These are phyloP conservation scores for Ambrosia trifida DNA, from an alignment of 129 eudicot genomes.

Conservation along the genomic window DNA sequence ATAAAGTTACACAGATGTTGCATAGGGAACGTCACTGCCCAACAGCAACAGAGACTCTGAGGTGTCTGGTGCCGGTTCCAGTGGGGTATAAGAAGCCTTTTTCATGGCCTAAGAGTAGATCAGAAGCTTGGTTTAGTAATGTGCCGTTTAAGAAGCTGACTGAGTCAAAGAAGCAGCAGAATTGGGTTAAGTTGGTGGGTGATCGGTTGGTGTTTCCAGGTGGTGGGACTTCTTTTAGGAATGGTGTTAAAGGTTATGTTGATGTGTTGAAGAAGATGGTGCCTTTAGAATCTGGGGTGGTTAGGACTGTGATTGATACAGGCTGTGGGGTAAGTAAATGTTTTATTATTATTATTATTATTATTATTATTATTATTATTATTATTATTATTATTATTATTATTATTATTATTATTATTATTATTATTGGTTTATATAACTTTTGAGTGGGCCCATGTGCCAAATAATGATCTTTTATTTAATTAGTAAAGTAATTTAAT, in stretches of 20 bases:
- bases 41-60: slow-evolving; percentile 26
- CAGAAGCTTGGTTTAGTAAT: slow-evolving; percentile 46
- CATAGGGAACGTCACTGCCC: slow-evolving; percentile 49
- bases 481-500: no score
- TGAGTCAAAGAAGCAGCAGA: slow-evolving; percentile 45
- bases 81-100: slow-evolving; percentile 48
- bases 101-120: slow-evolving; percentile 49
- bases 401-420: no score
- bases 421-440: no score
- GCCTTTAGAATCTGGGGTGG: slow-evolving; percentile 42
- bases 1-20: slow-evolving; percentile 19
- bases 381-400: background rate
- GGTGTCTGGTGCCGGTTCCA: slow-evolving; percentile 41
- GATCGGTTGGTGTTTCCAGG: slow-evolving; percentile 52
- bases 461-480: background rate
- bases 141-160: slow-evolving; percentile 50
- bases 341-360: slow-evolving; percentile 11
- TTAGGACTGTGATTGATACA: slow-evolving; percentile 49
- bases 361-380: background rate
- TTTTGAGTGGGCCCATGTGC: no score
- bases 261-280: slow-evolving; percentile 36
- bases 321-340: slow-evolving; percentile 58
- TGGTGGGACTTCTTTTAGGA: slow-evolving; percentile 50
- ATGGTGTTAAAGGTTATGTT: slow-evolving; percentile 47
- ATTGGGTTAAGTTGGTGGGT: slow-evolving; percentile 52